phyloP scores from a whole-genome alignment of 1,284 basidiomycete genomes.

The Leccinum pachyderme region DNA sequence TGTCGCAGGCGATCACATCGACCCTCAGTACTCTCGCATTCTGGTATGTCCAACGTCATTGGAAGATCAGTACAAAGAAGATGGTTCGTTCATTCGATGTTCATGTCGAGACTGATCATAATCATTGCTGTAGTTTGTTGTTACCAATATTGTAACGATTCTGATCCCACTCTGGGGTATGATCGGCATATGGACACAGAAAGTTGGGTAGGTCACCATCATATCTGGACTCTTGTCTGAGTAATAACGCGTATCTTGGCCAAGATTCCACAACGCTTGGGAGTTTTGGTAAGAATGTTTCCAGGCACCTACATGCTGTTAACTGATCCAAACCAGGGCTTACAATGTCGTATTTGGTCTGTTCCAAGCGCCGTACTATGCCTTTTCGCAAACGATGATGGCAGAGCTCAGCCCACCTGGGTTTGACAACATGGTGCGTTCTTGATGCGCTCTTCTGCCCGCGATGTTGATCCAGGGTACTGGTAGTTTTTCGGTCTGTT shows the following conservation, averaged over 20 bases:
- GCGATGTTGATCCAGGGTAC: background rate
- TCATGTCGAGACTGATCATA: background rate
- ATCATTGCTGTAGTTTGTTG: slow-evolving; percentile 51
- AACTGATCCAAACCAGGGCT: slow-evolving; percentile 17
- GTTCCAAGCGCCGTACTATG: slow-evolving; percentile 87
- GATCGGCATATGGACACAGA: slow-evolving; percentile 79
- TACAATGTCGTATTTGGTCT: slow-evolving; percentile 30
- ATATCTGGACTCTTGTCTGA: background rate
- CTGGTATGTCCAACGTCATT: slow-evolving; percentile 79
- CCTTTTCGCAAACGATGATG: slow-evolving; percentile 86
- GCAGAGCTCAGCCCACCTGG: slow-evolving; percentile 79
- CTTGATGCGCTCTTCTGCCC: background rate
- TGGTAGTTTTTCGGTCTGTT: slow-evolving; percentile 77
- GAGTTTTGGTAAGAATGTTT: slow-evolving; percentile 65
- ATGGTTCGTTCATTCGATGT: slow-evolving; percentile 49
- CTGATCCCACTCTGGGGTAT: slow-evolving; percentile 85
- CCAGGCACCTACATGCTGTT: background rate
- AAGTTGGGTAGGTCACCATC: slow-evolving; percentile 53
- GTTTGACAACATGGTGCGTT: slow-evolving; percentile 73
- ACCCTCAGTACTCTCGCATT: slow-evolving; percentile 70
- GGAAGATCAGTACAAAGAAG: slow-evolving; percentile 72
- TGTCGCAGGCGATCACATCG: slow-evolving; percentile 70
- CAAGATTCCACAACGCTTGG: slow-evolving; percentile 78
- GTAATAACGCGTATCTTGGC: background rate
- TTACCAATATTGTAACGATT: slow-evolving; percentile 75